Evolutionary conservation across 169 alveolate species (phyloP).

Genomic region (Eimeria necatrix): DNA sequence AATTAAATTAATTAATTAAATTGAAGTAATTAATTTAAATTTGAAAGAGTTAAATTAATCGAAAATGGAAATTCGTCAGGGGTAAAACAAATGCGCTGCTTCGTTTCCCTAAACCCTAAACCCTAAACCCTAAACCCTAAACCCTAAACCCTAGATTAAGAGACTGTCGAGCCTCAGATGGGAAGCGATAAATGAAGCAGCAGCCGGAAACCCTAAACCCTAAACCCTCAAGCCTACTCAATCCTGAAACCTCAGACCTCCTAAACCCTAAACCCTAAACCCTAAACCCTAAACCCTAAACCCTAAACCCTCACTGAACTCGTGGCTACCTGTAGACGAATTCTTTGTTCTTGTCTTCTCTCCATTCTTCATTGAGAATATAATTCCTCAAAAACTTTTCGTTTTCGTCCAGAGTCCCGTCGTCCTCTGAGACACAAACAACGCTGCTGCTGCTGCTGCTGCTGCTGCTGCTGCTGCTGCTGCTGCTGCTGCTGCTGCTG

Average conservation of each 20-base stretch:
- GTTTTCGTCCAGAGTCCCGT: conserved; percentile 85
- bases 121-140: no score
- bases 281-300: not conserved
- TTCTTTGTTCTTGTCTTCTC: conserved; percentile 82
- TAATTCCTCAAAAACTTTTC: conserved; percentile 91
- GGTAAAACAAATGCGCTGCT: no score
- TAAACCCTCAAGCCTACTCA: not conserved
- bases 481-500: conserved; percentile 1
- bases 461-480: not conserved
- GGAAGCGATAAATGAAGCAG: no score
- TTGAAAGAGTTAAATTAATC: no score
- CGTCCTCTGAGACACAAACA: conserved; percentile 81
- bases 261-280: not conserved
- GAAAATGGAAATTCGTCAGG: not conserved
- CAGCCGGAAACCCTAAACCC: not conserved
- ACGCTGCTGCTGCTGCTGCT: conserved; percentile 16
- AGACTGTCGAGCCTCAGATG: no score
- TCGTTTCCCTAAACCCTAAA: no score
- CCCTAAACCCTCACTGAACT: not conserved
- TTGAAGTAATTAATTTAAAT: not conserved
- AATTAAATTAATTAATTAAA: no score
- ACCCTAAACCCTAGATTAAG: no score
- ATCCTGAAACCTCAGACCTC: not conserved
- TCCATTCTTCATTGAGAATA: conserved; percentile 91
- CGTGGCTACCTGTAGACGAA: conserved; percentile 69